Base-by-base conservation (phyloP, 2,329 filamentous ascomycete genomes). In the Alternaria triticimaculans region DNA sequence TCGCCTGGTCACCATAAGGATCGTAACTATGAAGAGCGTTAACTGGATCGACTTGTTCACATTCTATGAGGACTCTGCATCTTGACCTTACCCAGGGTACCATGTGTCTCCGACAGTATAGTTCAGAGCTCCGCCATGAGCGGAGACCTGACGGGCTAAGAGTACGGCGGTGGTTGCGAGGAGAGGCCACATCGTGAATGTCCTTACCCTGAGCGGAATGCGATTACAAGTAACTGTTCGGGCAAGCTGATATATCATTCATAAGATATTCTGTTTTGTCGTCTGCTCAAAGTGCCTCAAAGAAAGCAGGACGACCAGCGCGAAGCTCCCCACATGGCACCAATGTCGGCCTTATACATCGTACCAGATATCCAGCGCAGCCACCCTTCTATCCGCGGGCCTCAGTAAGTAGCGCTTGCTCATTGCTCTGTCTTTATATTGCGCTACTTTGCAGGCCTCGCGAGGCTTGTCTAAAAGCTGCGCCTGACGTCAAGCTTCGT, bases 51-150 rank as follows among this genome's bases (percentile, higher is more conserved):
- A 4, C 5, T 14, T 12, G 14, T 10, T n/a, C 4, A 18, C 9
- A 3, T 2, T 41, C n/a, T n/a, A 3, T 14, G 30, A 23, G 9
- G 12, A 41, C 15, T 5, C 4, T 6, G 20, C 6, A 23, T n/a
- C 20, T 25, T n/a, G 20, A 3, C 5, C 30, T n/a, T 53, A 75
- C 73, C 75, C 75, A 23, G 71, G 66, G 43, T 76, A 77, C 74
- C 74, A 77, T 20, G 64, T 72, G 11, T 74, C 71, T 21, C 69
- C 74, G 6, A 77, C 73, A 3, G 74, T 76, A 58, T 77, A 77
- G 57, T 77, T 76, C 6, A 74, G 15, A 12, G 68, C 69, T 10
- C 75, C 75, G 21, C 75, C 75, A 37, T 77, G 75, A 2, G 70
- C 69, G 10, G 63, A 69, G n/a, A 44, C 65, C 9, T 51, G 63